These are phyloP conservation scores for Ogataea angusta DNA, from an alignment of 805 yeast species.

Conservation along the genomic window DNA sequence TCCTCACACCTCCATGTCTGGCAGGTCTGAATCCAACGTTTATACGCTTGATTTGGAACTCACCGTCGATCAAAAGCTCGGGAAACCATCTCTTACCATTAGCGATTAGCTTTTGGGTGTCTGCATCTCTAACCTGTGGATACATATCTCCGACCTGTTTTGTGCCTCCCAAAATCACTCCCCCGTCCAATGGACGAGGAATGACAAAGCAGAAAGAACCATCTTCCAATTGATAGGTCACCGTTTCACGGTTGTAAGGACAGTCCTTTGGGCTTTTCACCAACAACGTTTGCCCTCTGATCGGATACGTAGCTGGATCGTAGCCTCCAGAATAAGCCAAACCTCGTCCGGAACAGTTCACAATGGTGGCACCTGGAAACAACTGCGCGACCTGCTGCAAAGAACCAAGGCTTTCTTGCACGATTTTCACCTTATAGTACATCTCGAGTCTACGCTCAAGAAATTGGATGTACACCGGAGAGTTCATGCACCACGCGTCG, in stretches of 20 bases:
- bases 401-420: constrained; percentile 30
- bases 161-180: constrained; percentile 66
- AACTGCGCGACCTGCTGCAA: constrained; percentile 39
- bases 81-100: constrained; percentile 49
- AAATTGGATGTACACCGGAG: constrained; percentile 53
- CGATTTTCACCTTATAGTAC: constrained; percentile 35
- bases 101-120: constrained; percentile 41
- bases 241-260: constrained; percentile 38
- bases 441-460: constrained; percentile 37
- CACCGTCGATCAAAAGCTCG: constrained; percentile 38
- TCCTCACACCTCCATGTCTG: constrained; percentile 50
- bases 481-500: constrained; percentile 55
- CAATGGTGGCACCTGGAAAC: constrained; percentile 34
- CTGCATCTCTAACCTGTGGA: constrained; percentile 39
- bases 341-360: constrained; percentile 62
- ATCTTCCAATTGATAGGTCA: constrained; percentile 43
- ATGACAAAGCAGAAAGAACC: constrained; percentile 49
- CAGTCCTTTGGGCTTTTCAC: constrained; percentile 46
- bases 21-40: constrained; percentile 74
- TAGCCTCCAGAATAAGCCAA: constrained; percentile 51
- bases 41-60: constrained; percentile 43
- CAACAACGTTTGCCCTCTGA: constrained; percentile 66
- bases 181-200: constrained; percentile 57
- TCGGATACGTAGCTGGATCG: constrained; percentile 45
- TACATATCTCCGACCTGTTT: constrained; percentile 46